Conservation (phyloP, 805 yeast genomes). For the Metschnikowia lunata region DNA sequence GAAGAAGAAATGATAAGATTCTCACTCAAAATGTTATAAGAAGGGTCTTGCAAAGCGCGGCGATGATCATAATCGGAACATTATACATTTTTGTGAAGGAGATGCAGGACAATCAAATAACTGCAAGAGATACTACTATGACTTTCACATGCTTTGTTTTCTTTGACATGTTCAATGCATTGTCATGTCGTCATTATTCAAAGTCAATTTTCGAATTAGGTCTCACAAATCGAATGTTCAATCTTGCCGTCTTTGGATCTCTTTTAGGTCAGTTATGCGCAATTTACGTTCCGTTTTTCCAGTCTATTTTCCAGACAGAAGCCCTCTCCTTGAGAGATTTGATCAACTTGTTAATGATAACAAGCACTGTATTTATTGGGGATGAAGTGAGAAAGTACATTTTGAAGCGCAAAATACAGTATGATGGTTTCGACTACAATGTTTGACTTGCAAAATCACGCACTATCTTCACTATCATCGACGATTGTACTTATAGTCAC, state of each 20-base stretch:
- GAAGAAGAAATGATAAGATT: slow-evolving; percentile 81
- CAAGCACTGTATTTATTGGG: slow-evolving; percentile 78
- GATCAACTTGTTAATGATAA: slow-evolving; percentile 52
- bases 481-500: no score
- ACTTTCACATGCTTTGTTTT: slow-evolving; percentile 95
- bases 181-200: slow-evolving; percentile 83
- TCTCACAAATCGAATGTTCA: slow-evolving; percentile 81
- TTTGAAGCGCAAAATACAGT: slow-evolving; percentile 20
- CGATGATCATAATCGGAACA: slow-evolving; percentile 78
- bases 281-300: slow-evolving; percentile 90
- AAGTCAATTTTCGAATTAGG: slow-evolving; percentile 85
- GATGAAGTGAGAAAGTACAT: slow-evolving; percentile 75
- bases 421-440: slow-evolving; percentile 13
- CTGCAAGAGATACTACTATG: slow-evolving; percentile 97
- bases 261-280: slow-evolving; percentile 89
- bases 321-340: slow-evolving; percentile 72
- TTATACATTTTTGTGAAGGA: slow-evolving; percentile 80
- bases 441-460: slow-evolving; percentile 3
- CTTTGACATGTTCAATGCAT: slow-evolving; percentile 95
- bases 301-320: slow-evolving; percentile 90
- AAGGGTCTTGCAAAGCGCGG: slow-evolving; percentile 73
- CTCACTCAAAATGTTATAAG: slow-evolving; percentile 64
- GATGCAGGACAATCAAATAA: slow-evolving; percentile 77
- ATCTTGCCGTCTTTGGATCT: slow-evolving; percentile 85
- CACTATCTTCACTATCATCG: no score